Evolutionary conservation across 768 basidiomycete genomes (phyloP), one percentile per base, ranked within the genome.

Genomic region (Vararia minispora): DNA sequence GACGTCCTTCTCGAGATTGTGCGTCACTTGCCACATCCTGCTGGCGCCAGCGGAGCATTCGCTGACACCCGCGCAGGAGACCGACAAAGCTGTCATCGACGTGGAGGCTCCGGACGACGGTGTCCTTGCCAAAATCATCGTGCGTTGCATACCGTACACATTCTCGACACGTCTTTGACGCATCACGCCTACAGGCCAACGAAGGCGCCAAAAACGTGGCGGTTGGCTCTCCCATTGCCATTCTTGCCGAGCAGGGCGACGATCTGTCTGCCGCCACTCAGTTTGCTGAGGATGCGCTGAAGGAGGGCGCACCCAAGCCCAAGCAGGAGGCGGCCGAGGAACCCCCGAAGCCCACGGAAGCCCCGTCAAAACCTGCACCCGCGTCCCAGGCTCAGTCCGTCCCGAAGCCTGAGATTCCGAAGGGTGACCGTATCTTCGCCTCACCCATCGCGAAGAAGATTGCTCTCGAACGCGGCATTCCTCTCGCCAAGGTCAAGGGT

Each of bases 11-110:
- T 98, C 33, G 94, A 98, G 63, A 92, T 99, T 52, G 91, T 92
- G 47, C 64, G 28, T 40, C n/a, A 28, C 29, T n/a, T 42, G 24
- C 22, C 29, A 18, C 28, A 25, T 35, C 35, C 43, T 18, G 29
- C 37, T 18, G 32, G 37, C 36, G 28, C 42, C 41, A 41, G 41
- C 38, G 44, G 29, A 42, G 38, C 31, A 39, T 31, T 41, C 28
- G 14, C 36, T 23, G 35, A 27, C 12, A 27, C 33, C 33, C 11
- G 49, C 40, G 45, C 41, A 94, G 90, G 95, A 99, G 81, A 99
- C 95, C 38, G 95, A 99, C 80, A 99, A 99, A 73, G 94, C 95
- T 16, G 92, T 91, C 33, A 98, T 99, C 61, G 95, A 99, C 64
- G 94, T 99, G 25, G 95, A 99, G 64, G 90, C 95, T 7, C 92